Evolutionary conservation across 352 stramenopile genomes (phyloP).

Genomic region (Phytophthora megakarya): DNA sequence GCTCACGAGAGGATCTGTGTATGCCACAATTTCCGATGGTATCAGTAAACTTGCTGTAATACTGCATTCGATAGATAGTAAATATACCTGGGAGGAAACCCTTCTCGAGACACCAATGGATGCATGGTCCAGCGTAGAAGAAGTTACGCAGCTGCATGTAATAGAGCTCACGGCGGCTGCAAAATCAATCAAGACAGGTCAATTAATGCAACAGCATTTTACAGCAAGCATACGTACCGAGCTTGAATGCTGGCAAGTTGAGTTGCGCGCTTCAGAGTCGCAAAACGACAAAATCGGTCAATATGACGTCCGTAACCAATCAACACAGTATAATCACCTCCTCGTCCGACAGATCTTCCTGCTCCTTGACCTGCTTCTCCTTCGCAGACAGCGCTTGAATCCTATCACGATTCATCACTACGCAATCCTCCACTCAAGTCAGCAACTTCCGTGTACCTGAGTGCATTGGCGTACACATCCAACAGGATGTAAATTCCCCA

Average conservation of each 20-base stretch:
- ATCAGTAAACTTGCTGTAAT: not conserved
- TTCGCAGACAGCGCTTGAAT: slow-evolving; percentile 66
- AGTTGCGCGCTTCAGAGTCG: slow-evolving; percentile 36
- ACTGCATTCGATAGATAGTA: not conserved
- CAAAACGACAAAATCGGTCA: not conserved
- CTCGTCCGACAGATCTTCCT: slow-evolving; percentile 57
- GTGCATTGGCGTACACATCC: slow-evolving; percentile 79
- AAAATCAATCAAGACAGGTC: slow-evolving; percentile 1
- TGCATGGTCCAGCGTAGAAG: slow-evolving; percentile 78
- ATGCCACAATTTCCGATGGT: not conserved
- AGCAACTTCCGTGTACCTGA: slow-evolving; percentile 48
- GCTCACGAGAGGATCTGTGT: slow-evolving; percentile 65
- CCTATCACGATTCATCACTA: slow-evolving; percentile 28
- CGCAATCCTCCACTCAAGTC: not conserved
- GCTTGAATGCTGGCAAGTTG: slow-evolving; percentile 54
- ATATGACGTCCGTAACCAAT: not conserved
- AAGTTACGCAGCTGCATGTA: slow-evolving; percentile 82
- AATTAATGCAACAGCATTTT: not conserved
- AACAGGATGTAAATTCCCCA: slow-evolving; percentile 80
- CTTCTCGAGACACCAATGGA: slow-evolving; percentile 82
- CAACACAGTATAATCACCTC: slow-evolving; percentile 33
- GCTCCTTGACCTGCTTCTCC: slow-evolving; percentile 56
- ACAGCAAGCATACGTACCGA: slow-evolving; percentile 34
- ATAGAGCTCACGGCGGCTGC: slow-evolving; percentile 73
- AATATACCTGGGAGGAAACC: slow-evolving; percentile 66